These are phyloP conservation scores for Phalaenopsis aphrodite DNA, from an alignment of 106 monocot genomes.

Conservation along the genomic window DNA sequence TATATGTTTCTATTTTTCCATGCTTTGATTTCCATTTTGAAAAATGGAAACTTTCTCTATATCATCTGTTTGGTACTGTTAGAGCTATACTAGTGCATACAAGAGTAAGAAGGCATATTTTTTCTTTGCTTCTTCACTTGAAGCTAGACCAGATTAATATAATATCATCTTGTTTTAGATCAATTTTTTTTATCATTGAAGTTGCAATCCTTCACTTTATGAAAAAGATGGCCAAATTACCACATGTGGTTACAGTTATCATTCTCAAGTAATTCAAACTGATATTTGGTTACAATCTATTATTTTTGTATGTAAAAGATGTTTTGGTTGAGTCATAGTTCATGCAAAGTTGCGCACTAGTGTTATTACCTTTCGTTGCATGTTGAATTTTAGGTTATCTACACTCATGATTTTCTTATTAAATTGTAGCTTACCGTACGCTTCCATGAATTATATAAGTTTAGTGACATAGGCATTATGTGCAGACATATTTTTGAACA, in stretches of 20 bases:
- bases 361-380: not conserved
- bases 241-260: too few species aligned
- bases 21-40: too few species aligned
- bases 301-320: not conserved
- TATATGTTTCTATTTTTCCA: too few species aligned
- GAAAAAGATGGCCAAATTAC: too few species aligned
- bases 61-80: not conserved
- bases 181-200: too few species aligned
- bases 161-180: not conserved
- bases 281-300: not conserved
- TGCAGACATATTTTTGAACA: not conserved
- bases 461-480: not conserved
- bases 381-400: not conserved
- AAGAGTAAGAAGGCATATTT: not conserved
- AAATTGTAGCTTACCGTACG: not conserved
- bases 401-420: not conserved
- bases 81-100: not conserved
- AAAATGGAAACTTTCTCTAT: too few species aligned
- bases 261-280: too few species aligned
- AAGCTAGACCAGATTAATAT: not conserved
- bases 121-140: not conserved
- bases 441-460: conserved; percentile 3
- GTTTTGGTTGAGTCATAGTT: not conserved
- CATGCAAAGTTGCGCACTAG: not conserved
- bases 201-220: too few species aligned